Evolutionary conservation across 2,329 filamentous ascomycete species (phyloP), one percentile per base, ranked within the genome.

Genomic region (Sclerotinia subarctica): DNA sequence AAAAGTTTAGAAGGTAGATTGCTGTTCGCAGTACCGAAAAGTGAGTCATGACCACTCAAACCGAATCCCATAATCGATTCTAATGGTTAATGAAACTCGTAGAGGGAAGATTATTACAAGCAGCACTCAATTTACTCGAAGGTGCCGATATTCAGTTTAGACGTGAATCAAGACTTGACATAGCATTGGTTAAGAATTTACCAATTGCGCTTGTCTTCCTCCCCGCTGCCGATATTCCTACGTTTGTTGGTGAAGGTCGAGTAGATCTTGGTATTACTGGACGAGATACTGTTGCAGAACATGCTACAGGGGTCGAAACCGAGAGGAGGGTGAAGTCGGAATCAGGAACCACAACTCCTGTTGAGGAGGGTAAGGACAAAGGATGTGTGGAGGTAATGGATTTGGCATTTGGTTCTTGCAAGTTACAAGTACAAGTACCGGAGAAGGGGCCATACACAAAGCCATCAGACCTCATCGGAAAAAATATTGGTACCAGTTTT

Each of bases 21-120:
- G 68, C 87, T 98, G 71, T 97, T 99, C 78, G 95, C 95, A 70
- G 92, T 99, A n/a, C 95, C 95, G 70, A 99, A 99, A 83, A 99
- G 93, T 94, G 83, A 83, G 91, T 88, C 67, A 71, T 59, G 68
- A 56, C 60, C 63, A 69, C 29, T 57, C 53, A 67, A 57, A 66
- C 38, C 46, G 46, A 32, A 53, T 60, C 51, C 24, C 64, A 64
- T 26, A 42, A 15, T n/a, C 29, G 51, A 57, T 21, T 29, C 68
- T 64, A 46, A 59, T 72, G 69, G 70, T 63, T 65, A 19, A 65
- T 60, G 66, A 58, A 59, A 66, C 62, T 69, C 49, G 52, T 77
- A 96, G 93, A 99, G 90, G 95, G 95, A 72, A 92, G 95, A 68
- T 88, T 99, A 67, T 91, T 97, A 80, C 87, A 93, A 81, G 88